Conservation (phyloP, 768 basidiomycete species). For the Phlebiopsis gigantea region DNA sequence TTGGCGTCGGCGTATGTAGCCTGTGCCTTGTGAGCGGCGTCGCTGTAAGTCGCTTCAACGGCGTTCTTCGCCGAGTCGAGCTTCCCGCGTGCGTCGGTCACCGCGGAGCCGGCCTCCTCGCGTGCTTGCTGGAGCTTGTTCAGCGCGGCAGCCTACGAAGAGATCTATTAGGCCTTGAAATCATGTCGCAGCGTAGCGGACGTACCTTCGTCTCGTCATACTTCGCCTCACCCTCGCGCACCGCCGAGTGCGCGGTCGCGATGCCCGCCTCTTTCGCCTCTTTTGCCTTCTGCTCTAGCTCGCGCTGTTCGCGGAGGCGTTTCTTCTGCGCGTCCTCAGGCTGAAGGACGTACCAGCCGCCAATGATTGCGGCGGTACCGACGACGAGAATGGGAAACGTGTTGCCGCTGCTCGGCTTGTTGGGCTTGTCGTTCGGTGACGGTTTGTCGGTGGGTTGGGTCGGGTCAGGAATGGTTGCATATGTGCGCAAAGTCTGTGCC, state of each 20-base stretch:
- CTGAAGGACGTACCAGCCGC: constrained; percentile 31
- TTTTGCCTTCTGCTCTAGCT: constrained; percentile 23
- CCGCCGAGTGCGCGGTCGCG: constrained; percentile 23
- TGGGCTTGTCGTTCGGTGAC: constrained; percentile 16
- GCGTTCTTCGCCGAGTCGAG: constrained; percentile 22
- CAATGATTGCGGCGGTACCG: constrained; percentile 27
- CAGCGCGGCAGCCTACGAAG: constrained; percentile 18
- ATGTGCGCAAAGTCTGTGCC: constrained; percentile 18
- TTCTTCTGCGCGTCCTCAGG: constrained; percentile 16
- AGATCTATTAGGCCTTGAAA: background rate
- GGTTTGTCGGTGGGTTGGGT: constrained; percentile 21
- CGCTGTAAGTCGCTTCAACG: constrained; percentile 21
- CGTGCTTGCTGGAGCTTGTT: constrained; percentile 25
- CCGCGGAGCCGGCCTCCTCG: constrained; percentile 22
- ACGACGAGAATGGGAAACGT: constrained; percentile 24
- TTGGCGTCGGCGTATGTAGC: constrained; percentile 23
- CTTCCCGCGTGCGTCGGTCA: constrained; percentile 22
- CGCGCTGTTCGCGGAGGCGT: constrained; percentile 29
- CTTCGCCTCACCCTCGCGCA: constrained; percentile 27
- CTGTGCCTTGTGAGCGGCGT: constrained; percentile 20
- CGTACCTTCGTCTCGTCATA: constrained; percentile 33
- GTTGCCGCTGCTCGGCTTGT: constrained; percentile 16
- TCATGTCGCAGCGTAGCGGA: background rate
- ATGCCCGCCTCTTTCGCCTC: constrained; percentile 29
- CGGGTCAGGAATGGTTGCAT: constrained; percentile 21